Base-by-base conservation (phyloP, 2,329 filamentous ascomycete genomes). In the Penicillium expansum region DNA sequence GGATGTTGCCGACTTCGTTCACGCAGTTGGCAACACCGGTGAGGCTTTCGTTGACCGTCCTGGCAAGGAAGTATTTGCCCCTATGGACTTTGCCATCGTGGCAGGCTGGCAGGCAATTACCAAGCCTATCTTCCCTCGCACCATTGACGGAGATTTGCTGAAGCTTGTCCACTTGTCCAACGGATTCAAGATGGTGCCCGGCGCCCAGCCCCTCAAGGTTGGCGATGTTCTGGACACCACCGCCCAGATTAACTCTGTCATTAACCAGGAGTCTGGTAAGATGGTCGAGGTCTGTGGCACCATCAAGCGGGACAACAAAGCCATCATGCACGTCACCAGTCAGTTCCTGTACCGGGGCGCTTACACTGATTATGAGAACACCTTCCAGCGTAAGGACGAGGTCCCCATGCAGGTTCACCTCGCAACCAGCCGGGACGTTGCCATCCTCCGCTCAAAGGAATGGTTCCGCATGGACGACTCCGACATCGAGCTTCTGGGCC, bases 231-330 rank as follows among this genome's bases (percentile, higher is more conserved):
- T 99, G 20, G 87, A 91, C 61, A 97, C 94, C 3, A 96, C 91
- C 54, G 94, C 94, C 42, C 92, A 95, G 74, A 90, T 99, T 79
- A 97, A 99, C 68, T 92, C 94, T 16, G 92, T 99, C 69, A 89
- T 99, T 80, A 99, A 97, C 79, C 92, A 99, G 75, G 92, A 96
- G 14, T 92, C 94, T 58, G 94, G 94, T 47, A 99, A 99, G 83
- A 97, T 99, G 92, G 95, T 99, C 18, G 95, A 99, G 77, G 93
- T 99, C n/a, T 97, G 92, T 69, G 94, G 94, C 61, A 99, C 94
- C 6, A 96, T 99, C 69, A 88, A 84, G 52, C 89, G 94, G 42
- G 86, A 92, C 52, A 89, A 89, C 27, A 77, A 90, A 74, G 83
- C 92, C 6, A 91, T 99, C 61, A 99, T 99, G 94, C 92, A 99